phyloP scores from a whole-genome alignment of 164 flowering plant species.

The Umbilicus rupestris region DNA sequence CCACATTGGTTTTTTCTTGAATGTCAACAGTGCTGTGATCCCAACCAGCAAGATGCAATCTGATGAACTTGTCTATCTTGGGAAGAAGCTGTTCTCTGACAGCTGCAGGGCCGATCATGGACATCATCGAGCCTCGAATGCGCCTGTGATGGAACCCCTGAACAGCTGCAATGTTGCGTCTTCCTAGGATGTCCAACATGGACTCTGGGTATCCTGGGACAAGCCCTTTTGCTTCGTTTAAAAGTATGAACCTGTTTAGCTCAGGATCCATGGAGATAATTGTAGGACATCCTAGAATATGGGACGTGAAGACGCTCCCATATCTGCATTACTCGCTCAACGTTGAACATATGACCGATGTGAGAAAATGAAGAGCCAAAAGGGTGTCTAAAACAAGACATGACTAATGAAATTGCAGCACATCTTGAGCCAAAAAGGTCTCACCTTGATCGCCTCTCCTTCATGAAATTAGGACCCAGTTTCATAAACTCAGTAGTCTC shows the following conservation, averaged over 20 bases:
- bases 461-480: slow-evolving; percentile 84
- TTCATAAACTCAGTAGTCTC: slow-evolving; percentile 90
- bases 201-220: slow-evolving; percentile 95
- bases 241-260: slow-evolving; percentile 67
- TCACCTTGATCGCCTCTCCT: slow-evolving; percentile 73
- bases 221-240: slow-evolving; percentile 85
- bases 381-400: background rate
- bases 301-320: slow-evolving; percentile 84
- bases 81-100: slow-evolving; percentile 65
- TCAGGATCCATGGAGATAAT: slow-evolving; percentile 92
- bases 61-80: slow-evolving; percentile 73
- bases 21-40: slow-evolving; percentile 47
- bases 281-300: slow-evolving; percentile 80
- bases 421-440: slow-evolving; percentile 3
- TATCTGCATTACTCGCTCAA: slow-evolving; percentile 32
- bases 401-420: background rate
- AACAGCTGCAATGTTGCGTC: slow-evolving; percentile 81
- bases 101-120: slow-evolving; percentile 57
- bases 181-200: slow-evolving; percentile 79
- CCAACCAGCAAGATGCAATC: slow-evolving; percentile 66
- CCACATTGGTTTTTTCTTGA: slow-evolving; percentile 86
- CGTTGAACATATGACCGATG: too few relatives aligned
- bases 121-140: slow-evolving; percentile 77
- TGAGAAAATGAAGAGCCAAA: too few relatives aligned
- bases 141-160: slow-evolving; percentile 65